phyloP scores from a whole-genome alignment of 192 early-diverging fungal genomes.

The Irineochytrium annulatum region DNA sequence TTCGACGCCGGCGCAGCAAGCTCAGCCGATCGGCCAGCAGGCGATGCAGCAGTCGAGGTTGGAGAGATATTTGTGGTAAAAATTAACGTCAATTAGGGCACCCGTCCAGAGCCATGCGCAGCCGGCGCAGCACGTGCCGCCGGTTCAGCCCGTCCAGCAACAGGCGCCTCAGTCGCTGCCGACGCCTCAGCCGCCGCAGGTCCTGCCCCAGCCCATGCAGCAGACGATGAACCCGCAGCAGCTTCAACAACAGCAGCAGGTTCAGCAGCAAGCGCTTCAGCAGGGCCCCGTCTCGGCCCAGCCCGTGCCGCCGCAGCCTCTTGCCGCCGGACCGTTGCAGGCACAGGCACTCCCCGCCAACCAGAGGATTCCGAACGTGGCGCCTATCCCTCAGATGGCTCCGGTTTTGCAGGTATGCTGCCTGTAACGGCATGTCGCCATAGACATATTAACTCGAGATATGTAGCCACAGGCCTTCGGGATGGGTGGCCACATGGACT shows the following conservation, averaged over 20 bases:
- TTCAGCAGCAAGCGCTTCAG: slow-evolving; percentile 11
- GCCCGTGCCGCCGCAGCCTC: background rate
- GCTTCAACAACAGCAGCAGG: background rate
- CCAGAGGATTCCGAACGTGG: slow-evolving; percentile 10
- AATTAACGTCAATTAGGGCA: background rate
- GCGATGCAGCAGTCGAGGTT: slow-evolving; percentile 1
- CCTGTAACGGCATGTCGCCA: too few relatives aligned
- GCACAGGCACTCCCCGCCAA: background rate
- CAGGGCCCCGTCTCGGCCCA: background rate
- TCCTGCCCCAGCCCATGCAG: background rate
- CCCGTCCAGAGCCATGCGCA: background rate
- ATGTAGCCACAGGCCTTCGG: slow-evolving; percentile 26
- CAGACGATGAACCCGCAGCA: slow-evolving; percentile 11
- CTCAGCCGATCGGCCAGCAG: slow-evolving; percentile 4
- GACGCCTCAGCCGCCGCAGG: slow-evolving; percentile 3
- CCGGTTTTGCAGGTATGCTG: background rate
- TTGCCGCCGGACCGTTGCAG: background rate
- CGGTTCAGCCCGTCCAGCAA: slow-evolving; percentile 1
- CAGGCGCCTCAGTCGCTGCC: background rate
- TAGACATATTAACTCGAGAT: too few relatives aligned
- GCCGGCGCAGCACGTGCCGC: slow-evolving; percentile 8
- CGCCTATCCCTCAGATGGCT: slow-evolving; percentile 4
- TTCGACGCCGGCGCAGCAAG: background rate
- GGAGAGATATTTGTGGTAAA: background rate
- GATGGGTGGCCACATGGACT: slow-evolving; percentile 38